Evolutionary conservation across 108 stramenopile genomes (phyloP).

Genomic region (Cylindrotheca closterium): DNA sequence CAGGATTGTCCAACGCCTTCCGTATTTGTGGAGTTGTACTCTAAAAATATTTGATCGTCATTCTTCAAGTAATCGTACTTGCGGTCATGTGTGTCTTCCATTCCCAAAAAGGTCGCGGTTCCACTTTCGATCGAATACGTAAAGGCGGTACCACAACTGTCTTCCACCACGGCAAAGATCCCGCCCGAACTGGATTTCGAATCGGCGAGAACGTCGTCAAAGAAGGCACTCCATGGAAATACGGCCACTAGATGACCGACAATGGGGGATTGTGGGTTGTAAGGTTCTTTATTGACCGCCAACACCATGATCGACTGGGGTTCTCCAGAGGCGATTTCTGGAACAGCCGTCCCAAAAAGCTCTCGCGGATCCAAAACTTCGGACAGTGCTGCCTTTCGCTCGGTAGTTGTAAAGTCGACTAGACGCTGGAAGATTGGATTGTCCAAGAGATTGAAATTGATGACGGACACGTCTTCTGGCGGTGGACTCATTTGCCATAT

Average conservation of each 20-base stretch:
- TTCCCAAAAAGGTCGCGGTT: conserved; percentile 41
- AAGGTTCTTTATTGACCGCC: conserved; percentile 3
- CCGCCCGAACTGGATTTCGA: conserved; percentile 4
- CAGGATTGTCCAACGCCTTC: not conserved
- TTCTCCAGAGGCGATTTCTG: not conserved
- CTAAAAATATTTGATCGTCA: not conserved
- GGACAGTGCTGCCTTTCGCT: not conserved
- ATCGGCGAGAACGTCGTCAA: conserved; percentile 24
- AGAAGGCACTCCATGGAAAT: conserved; percentile 17
- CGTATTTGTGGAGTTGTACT: not conserved
- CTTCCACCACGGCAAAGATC: conserved; percentile 15
- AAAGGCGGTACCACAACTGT: conserved; percentile 29
- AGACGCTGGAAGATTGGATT: conserved; percentile 5
- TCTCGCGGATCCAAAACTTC: not conserved
- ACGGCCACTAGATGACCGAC: conserved; percentile 15
- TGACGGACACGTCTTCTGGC: conserved; percentile 1
- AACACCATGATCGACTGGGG: conserved; percentile 4
- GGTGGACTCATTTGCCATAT: conserved; percentile 18
- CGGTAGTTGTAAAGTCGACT: not conserved
- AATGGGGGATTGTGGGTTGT: not conserved
- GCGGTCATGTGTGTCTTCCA: conserved; percentile 55
- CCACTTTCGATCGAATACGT: conserved; percentile 44
- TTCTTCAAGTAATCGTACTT: conserved; percentile 31
- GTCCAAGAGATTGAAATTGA: conserved; percentile 16
- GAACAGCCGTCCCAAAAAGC: conserved; percentile 1